Percentiles rank a stretch among this genome's conserved stretches.
These are phyloP conservation scores for Thielaviopsis euricoi DNA, from an alignment of 2,329 filamentous ascomycete genomes.

Conservation along the genomic window DNA sequence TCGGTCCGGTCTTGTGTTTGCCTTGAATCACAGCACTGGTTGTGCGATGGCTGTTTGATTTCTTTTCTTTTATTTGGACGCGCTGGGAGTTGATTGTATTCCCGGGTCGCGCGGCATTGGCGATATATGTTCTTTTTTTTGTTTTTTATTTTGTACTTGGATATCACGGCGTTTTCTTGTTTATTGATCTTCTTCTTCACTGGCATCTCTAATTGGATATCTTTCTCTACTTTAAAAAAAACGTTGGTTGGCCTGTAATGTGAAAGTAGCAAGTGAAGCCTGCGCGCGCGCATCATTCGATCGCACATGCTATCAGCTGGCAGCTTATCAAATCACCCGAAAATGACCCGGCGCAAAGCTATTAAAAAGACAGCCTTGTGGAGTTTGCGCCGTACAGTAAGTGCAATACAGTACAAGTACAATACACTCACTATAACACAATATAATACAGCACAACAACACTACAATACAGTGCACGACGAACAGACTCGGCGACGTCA, in stretches of 20 bases:
- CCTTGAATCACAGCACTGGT: too few relatives aligned
- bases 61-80: neutral
- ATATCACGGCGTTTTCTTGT: neutral
- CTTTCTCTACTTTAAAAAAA: too few relatives aligned
- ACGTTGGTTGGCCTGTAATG: too few relatives aligned
- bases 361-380: neutral
- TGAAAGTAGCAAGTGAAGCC: too few relatives aligned
- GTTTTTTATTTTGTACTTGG: neutral
- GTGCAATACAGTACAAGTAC: neutral
- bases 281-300: neutral
- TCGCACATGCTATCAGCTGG: neutral
- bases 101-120: neutral
- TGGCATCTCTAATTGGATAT: neutral
- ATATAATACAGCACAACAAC: too few relatives aligned
- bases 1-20: too few relatives aligned
- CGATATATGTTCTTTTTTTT: neutral
- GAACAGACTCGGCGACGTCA: neutral
- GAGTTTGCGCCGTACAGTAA: neutral
- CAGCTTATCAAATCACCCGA: slow-evolving; percentile 5
- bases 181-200: neutral
- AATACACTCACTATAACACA: too few relatives aligned
- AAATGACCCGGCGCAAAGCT: slow-evolving; percentile 5
- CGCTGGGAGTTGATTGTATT: neutral
- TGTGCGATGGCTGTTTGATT: too few relatives aligned
- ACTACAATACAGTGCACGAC: too few relatives aligned